Evolutionary conservation across 2,329 filamentous ascomycete species (phyloP).

Genomic region (Calonectria naviculata): DNA sequence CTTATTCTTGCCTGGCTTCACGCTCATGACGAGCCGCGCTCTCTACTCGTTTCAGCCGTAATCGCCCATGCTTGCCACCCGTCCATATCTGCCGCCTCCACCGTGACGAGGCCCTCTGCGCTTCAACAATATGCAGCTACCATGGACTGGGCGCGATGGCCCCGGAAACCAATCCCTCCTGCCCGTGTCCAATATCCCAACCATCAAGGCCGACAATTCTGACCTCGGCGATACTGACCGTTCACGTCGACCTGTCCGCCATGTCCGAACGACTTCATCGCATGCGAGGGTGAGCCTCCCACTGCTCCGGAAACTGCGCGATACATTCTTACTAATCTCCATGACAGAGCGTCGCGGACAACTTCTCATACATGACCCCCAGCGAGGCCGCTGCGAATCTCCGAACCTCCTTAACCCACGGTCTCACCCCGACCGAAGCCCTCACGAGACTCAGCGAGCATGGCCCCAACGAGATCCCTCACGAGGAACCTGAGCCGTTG

Average conservation of each 20-base stretch:
- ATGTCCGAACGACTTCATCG: constrained; percentile 63
- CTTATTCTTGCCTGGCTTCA: constrained; percentile 23
- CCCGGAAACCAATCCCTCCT: constrained; percentile 46
- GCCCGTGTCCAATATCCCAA: constrained; percentile 48
- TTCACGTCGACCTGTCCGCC: constrained; percentile 44
- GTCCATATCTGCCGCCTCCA: constrained; percentile 28
- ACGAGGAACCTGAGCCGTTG: constrained; percentile 91
- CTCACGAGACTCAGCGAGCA: constrained; percentile 81
- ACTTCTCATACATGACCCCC: constrained; percentile 76
- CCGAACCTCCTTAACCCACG: constrained; percentile 84
- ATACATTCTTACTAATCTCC: constrained; percentile 26
- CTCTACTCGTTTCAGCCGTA: constrained; percentile 20
- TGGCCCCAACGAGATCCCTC: constrained; percentile 94
- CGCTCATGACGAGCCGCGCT: constrained; percentile 39
- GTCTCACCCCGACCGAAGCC: constrained; percentile 84
- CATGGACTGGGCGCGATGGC: constrained; percentile 48
- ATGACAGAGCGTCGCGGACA: constrained; percentile 64
- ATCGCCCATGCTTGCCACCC: constrained; percentile 35
- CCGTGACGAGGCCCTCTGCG: constrained; percentile 28
- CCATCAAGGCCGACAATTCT: constrained; percentile 43
- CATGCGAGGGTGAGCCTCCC: constrained; percentile 62
- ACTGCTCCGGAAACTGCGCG: background rate
- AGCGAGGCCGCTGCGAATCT: constrained; percentile 82
- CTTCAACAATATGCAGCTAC: constrained; percentile 49
- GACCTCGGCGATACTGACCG: constrained; percentile 41